Conservation (phyloP, 192 early-diverging fungal species). For the Coemansia sp. region DNA sequence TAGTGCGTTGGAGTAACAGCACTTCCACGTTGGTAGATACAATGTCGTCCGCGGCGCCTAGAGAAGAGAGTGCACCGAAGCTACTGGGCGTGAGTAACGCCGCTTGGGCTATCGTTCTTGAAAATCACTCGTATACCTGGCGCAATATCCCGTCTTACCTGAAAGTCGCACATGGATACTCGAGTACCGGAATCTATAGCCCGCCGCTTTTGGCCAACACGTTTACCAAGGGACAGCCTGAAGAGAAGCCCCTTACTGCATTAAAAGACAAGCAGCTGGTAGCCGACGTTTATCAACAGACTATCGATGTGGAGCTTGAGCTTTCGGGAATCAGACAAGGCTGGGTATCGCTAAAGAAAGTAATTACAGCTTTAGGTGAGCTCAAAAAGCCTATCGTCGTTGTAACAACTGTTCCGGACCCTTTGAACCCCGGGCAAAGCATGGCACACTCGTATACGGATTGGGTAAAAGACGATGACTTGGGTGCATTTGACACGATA, state of each 20-base stretch:
- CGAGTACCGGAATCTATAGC: background rate
- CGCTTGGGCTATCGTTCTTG: constrained; percentile 22
- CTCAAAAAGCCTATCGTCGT: constrained; percentile 2
- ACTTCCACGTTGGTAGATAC: background rate
- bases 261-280: background rate
- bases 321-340: constrained; percentile 16
- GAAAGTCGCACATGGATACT: background rate
- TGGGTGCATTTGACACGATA: background rate
- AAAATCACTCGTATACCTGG: constrained; percentile 11
- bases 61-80: background rate
- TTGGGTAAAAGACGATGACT: background rate
- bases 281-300: constrained; percentile 7
- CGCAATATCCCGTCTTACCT: background rate
- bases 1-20: background rate
- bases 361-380: background rate
- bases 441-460: background rate
- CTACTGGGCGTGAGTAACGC: constrained; percentile 7
- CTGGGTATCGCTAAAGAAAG: constrained; percentile 14
- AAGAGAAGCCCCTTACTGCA: background rate
- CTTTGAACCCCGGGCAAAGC: background rate
- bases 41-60: background rate
- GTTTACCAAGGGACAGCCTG: constrained; percentile 3
- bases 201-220: constrained; percentile 13
- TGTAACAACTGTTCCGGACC: background rate
- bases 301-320: constrained; percentile 20